These are phyloP conservation scores for Hygrophorus russula DNA, from an alignment of 768 basidiomycete species.

Conservation along the genomic window DNA sequence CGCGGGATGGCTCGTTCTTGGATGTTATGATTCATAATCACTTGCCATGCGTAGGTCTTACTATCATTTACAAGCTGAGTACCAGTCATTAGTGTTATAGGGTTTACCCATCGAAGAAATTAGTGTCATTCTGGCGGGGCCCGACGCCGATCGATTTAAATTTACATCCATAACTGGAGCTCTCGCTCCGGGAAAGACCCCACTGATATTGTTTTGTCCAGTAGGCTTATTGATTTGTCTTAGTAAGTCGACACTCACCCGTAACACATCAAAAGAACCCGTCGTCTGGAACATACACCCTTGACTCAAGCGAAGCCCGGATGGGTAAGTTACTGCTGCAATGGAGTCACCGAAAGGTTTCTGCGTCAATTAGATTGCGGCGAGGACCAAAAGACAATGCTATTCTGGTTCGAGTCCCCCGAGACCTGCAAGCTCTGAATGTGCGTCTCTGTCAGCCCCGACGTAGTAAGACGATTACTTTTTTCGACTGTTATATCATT, in stretches of 20 bases:
- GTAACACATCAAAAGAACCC: slow-evolving; percentile 39
- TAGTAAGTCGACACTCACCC: neutral
- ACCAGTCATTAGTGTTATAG: slow-evolving; percentile 24
- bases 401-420: slow-evolving; percentile 48
- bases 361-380: slow-evolving; percentile 15
- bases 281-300: slow-evolving; percentile 52
- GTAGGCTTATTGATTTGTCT: slow-evolving; percentile 31
- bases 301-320: slow-evolving; percentile 59
- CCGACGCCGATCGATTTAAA: slow-evolving; percentile 49
- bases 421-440: slow-evolving; percentile 51
- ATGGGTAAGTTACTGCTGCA: slow-evolving; percentile 57
- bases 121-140: slow-evolving; percentile 45
- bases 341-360: slow-evolving; percentile 38
- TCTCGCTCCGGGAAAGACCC: slow-evolving; percentile 49
- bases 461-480: slow-evolving; percentile 19
- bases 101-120: slow-evolving; percentile 51
- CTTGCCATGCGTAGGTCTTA: slow-evolving; percentile 60
- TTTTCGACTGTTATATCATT: neutral
- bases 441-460: slow-evolving; percentile 52
- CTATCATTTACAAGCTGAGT: neutral
- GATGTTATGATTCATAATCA: slow-evolving; percentile 50
- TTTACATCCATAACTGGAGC: slow-evolving; percentile 33
- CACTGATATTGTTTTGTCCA: slow-evolving; percentile 53
- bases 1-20: slow-evolving; percentile 56
- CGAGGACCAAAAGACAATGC: slow-evolving; percentile 20